Base-by-base conservation (phyloP, 2,329 filamentous ascomycete species). In the Catunica adiposa region DNA sequence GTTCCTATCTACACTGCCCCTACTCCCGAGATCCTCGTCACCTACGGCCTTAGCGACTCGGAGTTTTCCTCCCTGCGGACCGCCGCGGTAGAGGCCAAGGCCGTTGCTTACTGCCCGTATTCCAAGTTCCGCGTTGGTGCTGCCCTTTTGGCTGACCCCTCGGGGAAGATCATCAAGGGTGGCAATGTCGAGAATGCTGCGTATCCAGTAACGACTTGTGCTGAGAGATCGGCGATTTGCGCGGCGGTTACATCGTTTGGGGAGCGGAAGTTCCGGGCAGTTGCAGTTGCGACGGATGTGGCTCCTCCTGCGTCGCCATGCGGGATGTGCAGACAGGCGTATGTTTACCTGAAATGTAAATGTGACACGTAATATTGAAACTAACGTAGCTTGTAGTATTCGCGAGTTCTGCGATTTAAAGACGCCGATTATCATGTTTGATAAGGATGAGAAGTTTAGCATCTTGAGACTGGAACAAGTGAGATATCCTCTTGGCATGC, bases 261-360 rank as follows among this genome's bases (percentile, higher is more conserved):
- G 2, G 69, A 77, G 61, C 69, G 68, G 34, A 64, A 62, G 29
- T 87, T 94, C 70, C 82, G 80, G 64, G 90, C 89, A 20, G 69
- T 98, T 22, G 90, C 86, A 15, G 89, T 98, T 3, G 78, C 86
- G 5, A 94, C 89, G 4, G 86, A 96, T 66, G 83, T 86, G 44
- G 70, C 68, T 31, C 78, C 80, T 29, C 80, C 82, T 3, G 77
- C 77, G 51, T 82, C 83, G 60, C 92, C 92, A 0, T 98, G 92
- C 66, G 92, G 92, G 56, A 96, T 95, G 89, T 97, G 90, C 68
- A 76, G 90, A 63, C 90, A 96, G 67, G 94, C 90, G 84, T 88
- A 66, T 71, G 79, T 75, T 53, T 52, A 38, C 5, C 5, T 5
- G 29, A 5, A 34, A 34, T 34, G 29, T 34, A 46, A 40, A 42